These are phyloP conservation scores for Amanita phalloides DNA, from an alignment of 768 basidiomycete species.

Conservation along the genomic window DNA sequence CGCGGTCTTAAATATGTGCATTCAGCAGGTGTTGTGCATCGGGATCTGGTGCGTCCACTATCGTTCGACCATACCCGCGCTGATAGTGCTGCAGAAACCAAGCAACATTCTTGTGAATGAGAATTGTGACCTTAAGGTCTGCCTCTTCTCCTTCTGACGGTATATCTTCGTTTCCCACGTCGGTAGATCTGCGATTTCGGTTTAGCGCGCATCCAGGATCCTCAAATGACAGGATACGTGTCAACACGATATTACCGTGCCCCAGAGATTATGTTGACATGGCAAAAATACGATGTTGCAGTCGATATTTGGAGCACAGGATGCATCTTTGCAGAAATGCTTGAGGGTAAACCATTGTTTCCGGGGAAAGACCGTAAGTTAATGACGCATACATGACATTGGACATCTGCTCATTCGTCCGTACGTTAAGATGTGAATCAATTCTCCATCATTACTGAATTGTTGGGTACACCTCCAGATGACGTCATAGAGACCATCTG, in stretches of 20 bases:
- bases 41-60: constrained; percentile 66
- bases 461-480: constrained; percentile 97
- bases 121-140: constrained; percentile 97
- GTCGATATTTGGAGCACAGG: constrained; percentile 99
- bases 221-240: constrained; percentile 99
- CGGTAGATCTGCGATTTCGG: constrained; percentile 96
- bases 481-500: constrained; percentile 99
- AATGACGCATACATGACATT: constrained; percentile 5
- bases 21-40: constrained; percentile 97
- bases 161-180: constrained; percentile 2
- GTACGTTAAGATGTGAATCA: constrained; percentile 86
- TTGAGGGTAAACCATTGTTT: constrained; percentile 97
- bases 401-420: background rate
- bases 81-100: constrained; percentile 60
- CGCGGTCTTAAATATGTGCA: constrained; percentile 99
- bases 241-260: constrained; percentile 98
- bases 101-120: constrained; percentile 99
- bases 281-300: constrained; percentile 99
- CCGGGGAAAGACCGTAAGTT: constrained; percentile 98
- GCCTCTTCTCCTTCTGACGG: background rate
- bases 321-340: constrained; percentile 99
- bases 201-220: constrained; percentile 95
- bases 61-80: background rate
- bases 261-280: constrained; percentile 99
- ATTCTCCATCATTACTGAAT: constrained; percentile 98